Conservation (phyloP, 495 filamentous ascomycete genomes). For the Recurvomyces mirabilis region DNA sequence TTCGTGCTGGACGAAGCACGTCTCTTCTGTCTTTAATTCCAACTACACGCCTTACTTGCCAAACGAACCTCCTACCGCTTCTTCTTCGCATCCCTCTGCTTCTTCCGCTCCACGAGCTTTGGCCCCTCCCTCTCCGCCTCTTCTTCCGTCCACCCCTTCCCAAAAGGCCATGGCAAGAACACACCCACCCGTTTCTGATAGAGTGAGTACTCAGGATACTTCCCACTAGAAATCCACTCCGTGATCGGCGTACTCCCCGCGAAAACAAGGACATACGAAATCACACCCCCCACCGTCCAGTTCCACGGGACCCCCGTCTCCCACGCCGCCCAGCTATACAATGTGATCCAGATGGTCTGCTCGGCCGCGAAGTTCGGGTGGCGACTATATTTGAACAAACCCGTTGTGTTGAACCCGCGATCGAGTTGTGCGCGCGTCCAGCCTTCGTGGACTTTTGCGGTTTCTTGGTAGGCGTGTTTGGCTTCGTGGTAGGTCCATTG, state of each 20-base stretch:
- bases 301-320: conserved; percentile 56
- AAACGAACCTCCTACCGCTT: too few relatives aligned
- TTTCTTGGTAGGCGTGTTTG: conserved; percentile 60
- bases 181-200: conserved; percentile 75
- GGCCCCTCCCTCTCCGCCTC: conserved; percentile 10
- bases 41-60: too few relatives aligned
- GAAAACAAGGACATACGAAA: conserved; percentile 67
- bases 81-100: conserved; percentile 15
- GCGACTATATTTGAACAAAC: conserved; percentile 73
- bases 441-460: conserved; percentile 53
- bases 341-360: conserved; percentile 74
- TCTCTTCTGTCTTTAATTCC: too few relatives aligned
- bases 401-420: conserved; percentile 76
- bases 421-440: conserved; percentile 68
- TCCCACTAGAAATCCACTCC: conserved; percentile 62
- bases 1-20: too few relatives aligned
- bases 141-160: conserved; percentile 15
- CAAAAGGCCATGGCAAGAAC: conserved; percentile 59
- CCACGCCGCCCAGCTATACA: conserved; percentile 81
- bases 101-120: conserved; percentile 5
- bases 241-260: conserved; percentile 81
- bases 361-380: conserved; percentile 95
- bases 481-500: conserved; percentile 87
- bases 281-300: conserved; percentile 65
- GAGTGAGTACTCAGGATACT: conserved; percentile 79